Conservation (phyloP, 176 grass and related monocot species). For the Oryza nivara region DNA sequence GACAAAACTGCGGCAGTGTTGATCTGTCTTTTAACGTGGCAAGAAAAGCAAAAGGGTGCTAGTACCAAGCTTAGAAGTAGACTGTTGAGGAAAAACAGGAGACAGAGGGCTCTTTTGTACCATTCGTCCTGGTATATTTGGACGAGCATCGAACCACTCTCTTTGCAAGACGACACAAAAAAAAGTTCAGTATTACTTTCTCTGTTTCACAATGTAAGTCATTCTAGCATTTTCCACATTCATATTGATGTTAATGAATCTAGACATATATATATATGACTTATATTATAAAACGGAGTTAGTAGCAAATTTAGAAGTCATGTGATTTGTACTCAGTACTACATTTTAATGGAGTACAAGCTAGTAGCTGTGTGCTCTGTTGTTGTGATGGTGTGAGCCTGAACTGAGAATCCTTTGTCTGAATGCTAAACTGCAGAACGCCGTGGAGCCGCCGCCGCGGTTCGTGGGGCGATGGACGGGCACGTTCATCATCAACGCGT, state of each 20-base stretch:
- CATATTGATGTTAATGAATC: too few relatives aligned
- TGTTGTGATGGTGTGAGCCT: background rate
- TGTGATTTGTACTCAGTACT: background rate
- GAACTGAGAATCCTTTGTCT: background rate
- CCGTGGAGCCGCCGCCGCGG: conserved; percentile 78
- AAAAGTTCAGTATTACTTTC: background rate
- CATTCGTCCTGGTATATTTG: background rate
- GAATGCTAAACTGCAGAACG: conserved; percentile 56
- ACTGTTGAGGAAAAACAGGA: background rate
- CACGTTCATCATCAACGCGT: conserved; percentile 74
- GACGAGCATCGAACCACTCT: conserved; percentile 4
- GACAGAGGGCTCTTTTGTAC: conserved; percentile 25
- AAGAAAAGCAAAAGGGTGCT: background rate
- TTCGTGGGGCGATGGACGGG: conserved; percentile 88
- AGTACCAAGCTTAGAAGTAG: conserved; percentile 5
- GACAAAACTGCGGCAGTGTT: conserved; percentile 28
- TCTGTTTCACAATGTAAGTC: too few relatives aligned
- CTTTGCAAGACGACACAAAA: background rate
- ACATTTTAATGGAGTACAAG: background rate
- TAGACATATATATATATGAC: too few relatives aligned
- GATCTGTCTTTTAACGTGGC: conserved; percentile 25
- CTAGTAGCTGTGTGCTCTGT: background rate
- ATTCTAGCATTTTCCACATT: too few relatives aligned
- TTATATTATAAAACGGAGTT: too few relatives aligned
- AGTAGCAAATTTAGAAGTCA: background rate